Evolutionary conservation across 163 green algal species (phyloP), one percentile per base, ranked within the genome.

Genomic region (Trebouxia gelatinosa): DNA sequence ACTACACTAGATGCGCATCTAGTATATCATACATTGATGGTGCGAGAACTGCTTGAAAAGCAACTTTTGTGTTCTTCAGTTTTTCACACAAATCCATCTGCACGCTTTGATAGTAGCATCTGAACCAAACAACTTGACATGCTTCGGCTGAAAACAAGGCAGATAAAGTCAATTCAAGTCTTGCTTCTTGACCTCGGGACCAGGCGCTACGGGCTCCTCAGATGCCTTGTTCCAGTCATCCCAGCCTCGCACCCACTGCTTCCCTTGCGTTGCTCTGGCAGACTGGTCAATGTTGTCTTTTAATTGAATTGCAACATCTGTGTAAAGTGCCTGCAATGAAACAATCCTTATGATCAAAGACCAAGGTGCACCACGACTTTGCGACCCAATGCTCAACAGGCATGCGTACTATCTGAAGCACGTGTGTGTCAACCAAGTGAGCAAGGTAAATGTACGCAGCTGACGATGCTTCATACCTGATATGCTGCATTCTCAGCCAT

Each of bases 241-340:
- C 92, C 92, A 96, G 5, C 91, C 92, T 21, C 90, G 83, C 54
- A 95, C 85, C 92, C 92, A 96, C 57, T 88, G 75, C n/a, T 80
- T 85, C 11, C 89, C 89, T 2, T 83, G 31, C n/a, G 77, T 54
- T 6, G 88, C 85, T 3, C 80, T 78, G 0, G 87, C 68, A 28
- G 39, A 29, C 11, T 57, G 50, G 38, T 83, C 77, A 9, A 81
- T 77, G 26, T 89, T 84, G 3, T 85, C 68, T 32, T 79, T 48
- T 16, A 91, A 75, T 71, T 89, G 82, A 39, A 83, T 40, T 34
- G 66, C 61, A 4, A 93, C 85, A 38, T 88, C 78, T 26, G 77
- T 38, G 2, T 48, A 75, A 70, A 94, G 65, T 21, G 82, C 84
- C 88, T 90, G 79, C 74, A 75, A 17, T 66, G 21, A 59, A 6